Evolutionary conservation across 192 early-diverging fungal species (phyloP).

Genomic region (Ambispora gerdemannii): DNA sequence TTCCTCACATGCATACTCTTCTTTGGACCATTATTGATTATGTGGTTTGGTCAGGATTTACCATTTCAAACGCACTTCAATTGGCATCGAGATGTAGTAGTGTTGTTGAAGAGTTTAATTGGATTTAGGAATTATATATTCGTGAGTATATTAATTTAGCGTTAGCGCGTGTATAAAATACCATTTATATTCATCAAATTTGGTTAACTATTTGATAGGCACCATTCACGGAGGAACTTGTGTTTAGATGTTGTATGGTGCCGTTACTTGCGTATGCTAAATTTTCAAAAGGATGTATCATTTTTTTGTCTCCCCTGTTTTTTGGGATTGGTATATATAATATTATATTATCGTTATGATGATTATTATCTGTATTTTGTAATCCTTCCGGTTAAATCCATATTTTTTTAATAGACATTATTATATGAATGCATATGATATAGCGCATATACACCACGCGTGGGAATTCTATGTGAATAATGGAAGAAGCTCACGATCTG

Average conservation of each 20-base stretch:
- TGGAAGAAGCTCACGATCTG: slow-evolving; percentile 38
- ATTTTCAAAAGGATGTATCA: slow-evolving; percentile 34
- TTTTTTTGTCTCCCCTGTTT: slow-evolving; percentile 60
- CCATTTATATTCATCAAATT: background rate
- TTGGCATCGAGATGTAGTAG: slow-evolving; percentile 31
- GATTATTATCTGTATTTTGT: background rate
- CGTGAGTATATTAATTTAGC: slow-evolving; percentile 32
- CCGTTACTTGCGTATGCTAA: slow-evolving; percentile 46
- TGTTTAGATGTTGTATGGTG: slow-evolving; percentile 71
- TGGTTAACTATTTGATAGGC: slow-evolving; percentile 43
- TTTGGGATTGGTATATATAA: slow-evolving; percentile 68
- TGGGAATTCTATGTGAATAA: slow-evolving; percentile 51
- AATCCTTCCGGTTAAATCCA: background rate
- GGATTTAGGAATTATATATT: slow-evolving; percentile 47
- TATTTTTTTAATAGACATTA: background rate
- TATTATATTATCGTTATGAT: background rate
- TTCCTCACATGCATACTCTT: slow-evolving; percentile 50
- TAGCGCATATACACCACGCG: slow-evolving; percentile 57
- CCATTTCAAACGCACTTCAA: slow-evolving; percentile 42
- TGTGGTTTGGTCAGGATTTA: slow-evolving; percentile 41
- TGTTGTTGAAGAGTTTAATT: slow-evolving; percentile 31
- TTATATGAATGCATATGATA: background rate
- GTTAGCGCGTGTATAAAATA: background rate
- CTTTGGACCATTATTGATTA: slow-evolving; percentile 51
- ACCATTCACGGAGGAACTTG: slow-evolving; percentile 69